phyloP scores from a whole-genome alignment of 805 yeast species.

The Myxozyma vanderwaltii region DNA sequence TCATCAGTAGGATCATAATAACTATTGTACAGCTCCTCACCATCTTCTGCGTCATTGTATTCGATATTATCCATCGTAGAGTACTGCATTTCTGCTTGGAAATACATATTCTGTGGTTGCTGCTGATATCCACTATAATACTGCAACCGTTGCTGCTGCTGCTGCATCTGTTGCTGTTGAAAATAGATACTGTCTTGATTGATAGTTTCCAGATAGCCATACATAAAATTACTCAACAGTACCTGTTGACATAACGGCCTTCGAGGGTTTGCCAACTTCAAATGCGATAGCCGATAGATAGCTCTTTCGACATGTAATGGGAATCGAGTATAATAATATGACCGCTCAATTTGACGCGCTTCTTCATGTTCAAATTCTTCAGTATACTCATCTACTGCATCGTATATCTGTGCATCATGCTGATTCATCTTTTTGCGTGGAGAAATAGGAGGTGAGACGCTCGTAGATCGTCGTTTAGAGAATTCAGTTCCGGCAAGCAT shows the following conservation, averaged over 20 bases:
- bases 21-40: conserved; percentile 10
- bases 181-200: conserved; percentile 58
- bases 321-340: conserved; percentile 52
- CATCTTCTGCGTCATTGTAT: conserved; percentile 11
- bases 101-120: conserved; percentile 7
- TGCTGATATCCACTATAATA: conserved; percentile 14
- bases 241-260: conserved; percentile 92
- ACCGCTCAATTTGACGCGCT: neutral
- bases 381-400: neutral
- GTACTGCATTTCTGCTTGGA: neutral
- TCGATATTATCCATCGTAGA: neutral
- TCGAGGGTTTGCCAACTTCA: conserved; percentile 91
- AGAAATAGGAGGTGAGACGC: conserved; percentile 8
- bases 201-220: conserved; percentile 90
- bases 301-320: conserved; percentile 97
- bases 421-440: neutral
- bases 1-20: conserved; percentile 13
- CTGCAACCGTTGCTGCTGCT: conserved; percentile 6
- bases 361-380: neutral
- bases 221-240: conserved; percentile 92
- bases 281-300: conserved; percentile 85
- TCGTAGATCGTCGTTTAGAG: conserved; percentile 5
- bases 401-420: neutral
- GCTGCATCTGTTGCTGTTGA: conserved; percentile 24
- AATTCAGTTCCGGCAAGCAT: neutral